A percentile compares a stretch with the other conserved stretches of the same genome.
phyloP scores from a whole-genome alignment of 805 yeast genomes.

The Yamadazyma laniorum region DNA sequence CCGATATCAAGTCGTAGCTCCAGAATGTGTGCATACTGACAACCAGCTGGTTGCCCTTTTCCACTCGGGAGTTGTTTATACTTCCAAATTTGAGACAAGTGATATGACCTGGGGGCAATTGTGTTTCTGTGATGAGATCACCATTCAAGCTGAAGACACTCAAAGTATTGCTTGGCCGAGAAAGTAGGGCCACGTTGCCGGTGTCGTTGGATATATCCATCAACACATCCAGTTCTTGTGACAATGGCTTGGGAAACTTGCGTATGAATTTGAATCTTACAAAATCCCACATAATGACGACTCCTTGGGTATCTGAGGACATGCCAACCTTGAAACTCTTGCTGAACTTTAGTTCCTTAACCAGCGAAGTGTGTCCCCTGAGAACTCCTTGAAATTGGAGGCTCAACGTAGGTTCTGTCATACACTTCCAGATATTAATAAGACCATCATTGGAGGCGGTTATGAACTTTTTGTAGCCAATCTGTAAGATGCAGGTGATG shows the following conservation, averaged over 20 bases:
- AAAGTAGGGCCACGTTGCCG: conserved; percentile 48
- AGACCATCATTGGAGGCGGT: conserved; percentile 59
- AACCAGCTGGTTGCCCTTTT: conserved; percentile 19
- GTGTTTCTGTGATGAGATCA: conserved; percentile 28
- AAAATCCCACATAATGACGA: conserved; percentile 63
- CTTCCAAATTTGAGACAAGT: conserved; percentile 30
- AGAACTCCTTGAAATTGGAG: conserved; percentile 45
- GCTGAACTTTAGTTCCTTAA: conserved; percentile 49
- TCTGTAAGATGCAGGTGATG: conserved; percentile 39
- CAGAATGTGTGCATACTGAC: conserved; percentile 33
- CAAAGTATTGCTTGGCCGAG: conserved; percentile 20
- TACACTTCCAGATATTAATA: conserved; percentile 56
- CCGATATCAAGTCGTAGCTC: conserved; percentile 31
- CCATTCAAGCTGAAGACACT: conserved; percentile 56
- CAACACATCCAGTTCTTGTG: conserved; percentile 21
- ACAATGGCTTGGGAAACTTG: conserved; percentile 16
- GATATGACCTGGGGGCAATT: conserved; percentile 15
- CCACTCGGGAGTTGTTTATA: conserved; percentile 27
- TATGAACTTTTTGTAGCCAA: conserved; percentile 43
- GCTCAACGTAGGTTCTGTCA: conserved; percentile 22
- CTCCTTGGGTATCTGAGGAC: conserved; percentile 55
- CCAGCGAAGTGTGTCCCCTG: conserved; percentile 55
- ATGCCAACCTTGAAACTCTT: conserved; percentile 53
- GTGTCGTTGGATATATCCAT: conserved; percentile 52
- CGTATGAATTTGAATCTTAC: conserved; percentile 52